phyloP scores from a whole-genome alignment of 192 early-diverging fungal species.

The Podila epicladia region DNA sequence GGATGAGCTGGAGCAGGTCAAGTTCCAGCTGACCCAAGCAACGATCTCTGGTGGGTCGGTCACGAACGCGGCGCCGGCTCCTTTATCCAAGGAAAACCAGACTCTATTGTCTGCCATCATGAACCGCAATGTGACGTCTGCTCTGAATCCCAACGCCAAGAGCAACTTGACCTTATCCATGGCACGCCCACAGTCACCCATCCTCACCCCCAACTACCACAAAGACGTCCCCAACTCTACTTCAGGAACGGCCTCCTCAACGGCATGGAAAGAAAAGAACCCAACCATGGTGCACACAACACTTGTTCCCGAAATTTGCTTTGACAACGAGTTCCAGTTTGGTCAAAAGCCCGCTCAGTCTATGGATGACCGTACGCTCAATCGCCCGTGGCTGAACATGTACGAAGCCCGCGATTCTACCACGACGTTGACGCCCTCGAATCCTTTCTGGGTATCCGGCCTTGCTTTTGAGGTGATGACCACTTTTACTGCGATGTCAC shows the following conservation, averaged over 20 bases:
- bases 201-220: conserved; percentile 38
- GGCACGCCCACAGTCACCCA: conserved; percentile 38
- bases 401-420: neutral
- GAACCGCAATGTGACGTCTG: conserved; percentile 26
- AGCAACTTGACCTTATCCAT: conserved; percentile 28
- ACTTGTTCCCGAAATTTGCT: conserved; percentile 43
- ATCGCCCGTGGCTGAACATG: conserved; percentile 35
- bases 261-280: conserved; percentile 48
- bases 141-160: conserved; percentile 35
- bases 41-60: conserved; percentile 6
- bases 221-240: conserved; percentile 50
- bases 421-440: neutral
- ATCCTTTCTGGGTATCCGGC: conserved; percentile 18
- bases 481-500: conserved; percentile 14
- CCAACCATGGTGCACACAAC: conserved; percentile 51
- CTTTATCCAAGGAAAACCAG: conserved; percentile 45
- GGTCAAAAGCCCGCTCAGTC: conserved; percentile 7
- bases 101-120: conserved; percentile 38
- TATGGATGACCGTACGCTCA: conserved; percentile 20
- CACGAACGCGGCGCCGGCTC: neutral
- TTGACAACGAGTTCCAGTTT: conserved; percentile 41
- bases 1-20: conserved; percentile 28
- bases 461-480: conserved; percentile 30
- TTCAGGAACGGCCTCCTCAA: conserved; percentile 17
- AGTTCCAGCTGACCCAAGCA: conserved; percentile 21